Percentiles rank a stretch among this genome's conserved stretches.
Conservation (phyloP, 176 grass and related monocot genomes). For the Oropetium thomaeum region DNA sequence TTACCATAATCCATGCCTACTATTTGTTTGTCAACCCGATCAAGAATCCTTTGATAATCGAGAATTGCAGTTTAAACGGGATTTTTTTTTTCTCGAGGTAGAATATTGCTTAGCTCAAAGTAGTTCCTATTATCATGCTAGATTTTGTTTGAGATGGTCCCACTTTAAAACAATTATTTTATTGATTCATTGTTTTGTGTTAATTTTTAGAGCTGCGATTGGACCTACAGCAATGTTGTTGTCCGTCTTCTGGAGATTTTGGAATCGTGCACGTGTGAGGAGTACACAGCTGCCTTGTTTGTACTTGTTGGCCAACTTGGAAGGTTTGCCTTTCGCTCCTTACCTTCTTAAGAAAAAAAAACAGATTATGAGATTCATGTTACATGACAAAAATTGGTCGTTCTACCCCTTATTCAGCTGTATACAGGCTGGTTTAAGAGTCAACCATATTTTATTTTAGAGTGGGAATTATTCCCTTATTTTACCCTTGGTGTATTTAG, state of each 20-base stretch:
- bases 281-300: conserved; percentile 63
- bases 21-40: background rate
- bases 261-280: conserved; percentile 58
- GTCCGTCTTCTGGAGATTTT: conserved; percentile 57
- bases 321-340: conserved; percentile 40
- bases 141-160: background rate
- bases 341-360: conserved; percentile 10
- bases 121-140: background rate
- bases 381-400: background rate
- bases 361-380: background rate
- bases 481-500: background rate
- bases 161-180: background rate
- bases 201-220: conserved; percentile 67
- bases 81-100: background rate
- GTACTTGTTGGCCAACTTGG: conserved; percentile 78
- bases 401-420: background rate
- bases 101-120: background rate
- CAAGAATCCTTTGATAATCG: background rate
- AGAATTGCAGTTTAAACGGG: background rate
- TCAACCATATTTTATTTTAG: background rate
- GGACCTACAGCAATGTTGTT: conserved; percentile 62
- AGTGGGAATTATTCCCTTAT: no score
- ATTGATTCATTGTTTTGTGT: conserved; percentile 25
- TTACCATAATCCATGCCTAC: background rate
- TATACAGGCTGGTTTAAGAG: conserved; percentile 8